Evolutionary conservation across 805 yeast genomes (phyloP), one percentile per base, ranked within the genome.

Genomic region (Metschnikowia matae): DNA sequence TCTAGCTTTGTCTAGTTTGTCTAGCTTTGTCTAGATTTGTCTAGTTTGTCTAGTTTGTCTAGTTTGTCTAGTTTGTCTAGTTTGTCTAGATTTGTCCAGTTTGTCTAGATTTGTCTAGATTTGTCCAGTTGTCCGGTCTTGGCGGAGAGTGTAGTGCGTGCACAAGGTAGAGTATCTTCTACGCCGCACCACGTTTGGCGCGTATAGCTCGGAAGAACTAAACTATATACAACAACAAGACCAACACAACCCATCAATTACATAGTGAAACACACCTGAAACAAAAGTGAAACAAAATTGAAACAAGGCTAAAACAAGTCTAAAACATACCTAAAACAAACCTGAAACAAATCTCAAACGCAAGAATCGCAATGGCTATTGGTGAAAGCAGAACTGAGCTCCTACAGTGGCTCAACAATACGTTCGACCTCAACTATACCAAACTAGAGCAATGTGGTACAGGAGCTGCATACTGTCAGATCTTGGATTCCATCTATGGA

Each of bases 391-490:
- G 98, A 59, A 81, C 84, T 40, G 97, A 89, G 59, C 77, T 94
- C 15, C 69, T 94, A 49, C 79, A 77, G 49, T 94, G 98, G 98
- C 75, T 94, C 57, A 92, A 92, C 62, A 74, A 79, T 40, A 77
- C 87, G 3, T 74, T 89, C 43, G 78, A 78, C 40, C 67, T 90
- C 39, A 74, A 82, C 54, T 81, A 87, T 60, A 74, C 82, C 35
- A 89, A 87, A 63, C 85, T 94, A 1, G 99, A 94, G 64, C 91
- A 91, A 67, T 85, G 97, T 63, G 99, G 99, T 15, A 81, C 87
- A 2, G 99, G 99, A 2, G 97, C 97, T 1, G 92, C 89, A 0
- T 92, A 89, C 65, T 90, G 97, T 67, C 97, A 91, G 70, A 78
- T 94, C 37, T 76, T 92, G 73, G 97, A 94, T 66, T 81, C 90